Evolutionary conservation across 805 yeast species (phyloP), one percentile per base, ranked within the genome.

Genomic region (Lipomyces sp.): DNA sequence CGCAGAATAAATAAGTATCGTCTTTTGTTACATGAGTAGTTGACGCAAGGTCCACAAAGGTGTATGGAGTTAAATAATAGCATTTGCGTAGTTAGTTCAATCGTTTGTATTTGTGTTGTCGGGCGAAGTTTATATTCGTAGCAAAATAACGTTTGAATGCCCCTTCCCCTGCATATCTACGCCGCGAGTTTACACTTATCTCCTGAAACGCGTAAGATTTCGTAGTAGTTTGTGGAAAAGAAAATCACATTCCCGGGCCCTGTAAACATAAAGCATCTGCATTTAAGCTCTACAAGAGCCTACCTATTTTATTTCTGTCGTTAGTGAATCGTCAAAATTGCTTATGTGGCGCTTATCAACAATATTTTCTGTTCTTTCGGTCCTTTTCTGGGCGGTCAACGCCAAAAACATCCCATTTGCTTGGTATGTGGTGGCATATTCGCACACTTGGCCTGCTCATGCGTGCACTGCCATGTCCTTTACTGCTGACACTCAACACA

Each of bases 321-420:
- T 42, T n/a, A n/a, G 24, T 57, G 53, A 39, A 45, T 45, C 18
- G 18, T 34, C n/a, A 11, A 11, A 11, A 15, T 10, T n/a, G 34
- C 35, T 30, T 34, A 42, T 58, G 65, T 67, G 66, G 71, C 51
- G 64, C 13, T 13, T 59, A 11, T 51, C 69, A 39, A 56, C 69
- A 4, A 39, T 67, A 15, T 59, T 67, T 33, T 35, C 69, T 15
- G 65, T 56, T 39, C 13, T 66, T 18, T 51, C 65, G 18, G 67
- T 56, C 7, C 29, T 62, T 4, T 67, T 57, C 57, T 62, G 64
- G 64, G 51, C 64, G 11, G 35, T 59, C 57, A 69, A 62, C 53
- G 24, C n/a, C 15, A 69, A 69, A 35, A 69, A 57, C 60, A 29
- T 64, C n/a, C 72, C 71, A n/a, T 30, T 62, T 2, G 64, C 53